phyloP scores from a whole-genome alignment of 2,329 filamentous ascomycete species.

The Xylaria sp. region DNA sequence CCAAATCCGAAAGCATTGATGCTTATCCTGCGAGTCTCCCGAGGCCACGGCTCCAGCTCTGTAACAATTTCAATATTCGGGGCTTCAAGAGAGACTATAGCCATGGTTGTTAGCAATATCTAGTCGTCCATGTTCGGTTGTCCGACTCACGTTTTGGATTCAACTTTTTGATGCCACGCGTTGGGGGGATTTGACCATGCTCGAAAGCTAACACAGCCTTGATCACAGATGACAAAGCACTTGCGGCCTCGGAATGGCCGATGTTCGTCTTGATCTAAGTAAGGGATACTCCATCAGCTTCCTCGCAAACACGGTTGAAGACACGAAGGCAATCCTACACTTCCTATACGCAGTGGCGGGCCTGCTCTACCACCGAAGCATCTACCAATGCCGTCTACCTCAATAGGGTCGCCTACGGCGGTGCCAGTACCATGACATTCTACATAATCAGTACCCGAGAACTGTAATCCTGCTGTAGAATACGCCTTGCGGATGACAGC shows the following conservation, averaged over 20 bases:
- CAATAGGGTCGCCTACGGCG: background rate
- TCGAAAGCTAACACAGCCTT: background rate
- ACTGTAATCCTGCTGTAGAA: slow-evolving; percentile 44
- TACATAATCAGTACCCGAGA: background rate
- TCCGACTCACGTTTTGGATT: background rate
- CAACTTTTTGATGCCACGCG: background rate
- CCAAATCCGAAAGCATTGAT: slow-evolving; percentile 15
- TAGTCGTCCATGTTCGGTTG: no score
- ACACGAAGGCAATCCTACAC: background rate
- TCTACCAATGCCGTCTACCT: background rate
- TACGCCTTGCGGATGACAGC: slow-evolving; percentile 52
- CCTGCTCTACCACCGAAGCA: no score
- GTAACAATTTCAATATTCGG: background rate
- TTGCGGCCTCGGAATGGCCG: background rate
- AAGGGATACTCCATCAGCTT: no score
- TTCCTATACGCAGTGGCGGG: background rate
- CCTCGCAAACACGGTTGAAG: no score
- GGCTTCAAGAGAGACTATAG: background rate
- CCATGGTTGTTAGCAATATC: background rate
- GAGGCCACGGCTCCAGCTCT: background rate
- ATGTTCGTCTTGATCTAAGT: background rate
- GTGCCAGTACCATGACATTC: slow-evolving; percentile 4
- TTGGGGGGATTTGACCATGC: background rate
- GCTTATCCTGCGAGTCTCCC: background rate
- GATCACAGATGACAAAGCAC: background rate